Base-by-base conservation (phyloP, 106 monocot species). In the Acorus gramineus region DNA sequence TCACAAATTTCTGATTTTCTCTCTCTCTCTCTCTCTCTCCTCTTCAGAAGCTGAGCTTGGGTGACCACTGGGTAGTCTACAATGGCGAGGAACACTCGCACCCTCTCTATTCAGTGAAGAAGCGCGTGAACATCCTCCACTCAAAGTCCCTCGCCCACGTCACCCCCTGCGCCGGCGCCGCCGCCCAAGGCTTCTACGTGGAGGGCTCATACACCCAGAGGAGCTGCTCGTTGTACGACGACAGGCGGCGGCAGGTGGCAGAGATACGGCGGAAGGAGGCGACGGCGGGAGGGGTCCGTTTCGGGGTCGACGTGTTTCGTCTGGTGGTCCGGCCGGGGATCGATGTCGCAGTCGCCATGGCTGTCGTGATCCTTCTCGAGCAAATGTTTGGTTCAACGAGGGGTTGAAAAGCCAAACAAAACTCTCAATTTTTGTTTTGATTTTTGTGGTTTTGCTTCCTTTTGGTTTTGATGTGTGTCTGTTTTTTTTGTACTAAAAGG, bases 251-350 rank as follows among this genome's bases (percentile, higher is more conserved):
- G 53, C 6, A 46, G 52, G 71, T 84, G 48, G 88, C 70, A 45
- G 81, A 84, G 79, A 68, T 89, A 13, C 43, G 59, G 28, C n/a
- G 52, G 62, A 85, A 78, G 71, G 87, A 80, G 50, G 42, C 45
- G 6, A 58, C 51, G 60, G 62, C 9, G 14, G 63, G 60, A 7
- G 85, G 85, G 0, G 86, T 73, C 7, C 53, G 59, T 3, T 71
- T 86, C 57, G 83, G 82, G 10, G 66, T 49, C 44, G 86, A 87
- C 14, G 83, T 87, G 52, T 87, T 87, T 68, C 68, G 77, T 47
- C 74, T 87, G 1, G 73, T 82, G 1, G 86, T 79, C 8, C 59
- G 76, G 57, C 69, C 82, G 3, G 73, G 63, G 50, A 42, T 87
- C 8, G 71, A 77, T 11, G 47, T 56, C 3, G n/a, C 56, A 11